Conservation (phyloP, 805 yeast genomes). For the Kodamaea nitidulidarum region DNA sequence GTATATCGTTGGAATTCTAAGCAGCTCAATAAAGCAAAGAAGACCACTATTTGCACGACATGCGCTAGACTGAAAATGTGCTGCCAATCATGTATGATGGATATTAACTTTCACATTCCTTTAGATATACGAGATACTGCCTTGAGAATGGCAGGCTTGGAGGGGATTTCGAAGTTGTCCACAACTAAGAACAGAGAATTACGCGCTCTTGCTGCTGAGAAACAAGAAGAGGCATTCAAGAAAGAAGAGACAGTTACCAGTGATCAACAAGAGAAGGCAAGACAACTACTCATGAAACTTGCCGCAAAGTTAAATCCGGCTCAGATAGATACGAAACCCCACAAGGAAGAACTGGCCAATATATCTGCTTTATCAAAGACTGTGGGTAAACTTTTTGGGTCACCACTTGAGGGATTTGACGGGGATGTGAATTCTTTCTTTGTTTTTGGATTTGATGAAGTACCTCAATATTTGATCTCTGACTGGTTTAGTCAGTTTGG, state of each 20-base stretch:
- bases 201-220: slow-evolving; percentile 42
- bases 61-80: slow-evolving; percentile 79
- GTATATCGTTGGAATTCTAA: slow-evolving; percentile 66
- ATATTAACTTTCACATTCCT: slow-evolving; percentile 78
- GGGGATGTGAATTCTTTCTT: slow-evolving; percentile 54
- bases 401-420: slow-evolving; percentile 39
- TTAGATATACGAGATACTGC: slow-evolving; percentile 76
- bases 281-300: slow-evolving; percentile 48
- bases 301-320: slow-evolving; percentile 28
- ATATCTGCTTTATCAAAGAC: slow-evolving; percentile 48
- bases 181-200: slow-evolving; percentile 29
- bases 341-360: slow-evolving; percentile 15
- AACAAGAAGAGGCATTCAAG: slow-evolving; percentile 48
- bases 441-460: slow-evolving; percentile 66
- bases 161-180: slow-evolving; percentile 8
- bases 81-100: slow-evolving; percentile 86
- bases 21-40: slow-evolving; percentile 41
- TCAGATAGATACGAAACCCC: slow-evolving; percentile 5
- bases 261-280: slow-evolving; percentile 33
- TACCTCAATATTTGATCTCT: slow-evolving; percentile 60
- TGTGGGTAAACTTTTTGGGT: slow-evolving; percentile 55
- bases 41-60: slow-evolving; percentile 70
- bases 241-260: slow-evolving; percentile 9
- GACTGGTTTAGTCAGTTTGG: slow-evolving; percentile 48
- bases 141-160: slow-evolving; percentile 61